phyloP scores from a whole-genome alignment of 2,329 filamentous ascomycete species.

The Phyllosticta citrichinensis region DNA sequence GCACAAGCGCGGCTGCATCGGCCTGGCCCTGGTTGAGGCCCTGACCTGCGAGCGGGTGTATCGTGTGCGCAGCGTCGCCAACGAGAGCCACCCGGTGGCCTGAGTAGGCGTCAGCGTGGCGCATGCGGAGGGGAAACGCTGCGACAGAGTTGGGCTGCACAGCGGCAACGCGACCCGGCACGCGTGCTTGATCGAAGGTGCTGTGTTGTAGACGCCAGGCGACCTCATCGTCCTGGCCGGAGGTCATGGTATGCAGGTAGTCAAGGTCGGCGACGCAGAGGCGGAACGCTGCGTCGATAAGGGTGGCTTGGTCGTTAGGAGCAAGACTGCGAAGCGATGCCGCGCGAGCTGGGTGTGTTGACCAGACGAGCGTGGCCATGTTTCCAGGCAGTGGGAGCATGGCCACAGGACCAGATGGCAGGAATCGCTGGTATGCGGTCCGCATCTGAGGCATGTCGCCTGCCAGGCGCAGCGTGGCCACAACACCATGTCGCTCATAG shows the following conservation, averaged over 20 bases:
- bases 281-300: constrained; percentile 91
- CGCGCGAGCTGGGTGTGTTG: constrained; percentile 73
- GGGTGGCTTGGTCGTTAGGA: constrained; percentile 63
- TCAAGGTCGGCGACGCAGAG: constrained; percentile 67
- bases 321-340: constrained; percentile 67
- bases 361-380: constrained; percentile 84
- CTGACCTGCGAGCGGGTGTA: constrained; percentile 90
- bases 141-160: constrained; percentile 75
- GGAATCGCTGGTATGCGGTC: constrained; percentile 88
- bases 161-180: constrained; percentile 57
- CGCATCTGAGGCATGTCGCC: constrained; percentile 40
- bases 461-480: constrained; percentile 73
- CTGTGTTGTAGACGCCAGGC: constrained; percentile 40
- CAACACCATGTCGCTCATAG: constrained; percentile 80
- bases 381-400: constrained; percentile 82
- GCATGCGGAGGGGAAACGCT: constrained; percentile 81
- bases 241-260: constrained; percentile 61
- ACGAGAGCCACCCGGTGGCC: constrained; percentile 84
- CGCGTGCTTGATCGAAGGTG: constrained; percentile 25
- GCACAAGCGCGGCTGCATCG: constrained; percentile 71
- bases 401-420: constrained; percentile 84
- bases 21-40: constrained; percentile 89
- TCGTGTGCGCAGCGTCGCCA: constrained; percentile 88
- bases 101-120: constrained; percentile 89
- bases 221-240: constrained; percentile 57